Evolutionary conservation across 2,329 filamentous ascomycete species (phyloP).

Genomic region (Proliferodiscus dingleyae): DNA sequence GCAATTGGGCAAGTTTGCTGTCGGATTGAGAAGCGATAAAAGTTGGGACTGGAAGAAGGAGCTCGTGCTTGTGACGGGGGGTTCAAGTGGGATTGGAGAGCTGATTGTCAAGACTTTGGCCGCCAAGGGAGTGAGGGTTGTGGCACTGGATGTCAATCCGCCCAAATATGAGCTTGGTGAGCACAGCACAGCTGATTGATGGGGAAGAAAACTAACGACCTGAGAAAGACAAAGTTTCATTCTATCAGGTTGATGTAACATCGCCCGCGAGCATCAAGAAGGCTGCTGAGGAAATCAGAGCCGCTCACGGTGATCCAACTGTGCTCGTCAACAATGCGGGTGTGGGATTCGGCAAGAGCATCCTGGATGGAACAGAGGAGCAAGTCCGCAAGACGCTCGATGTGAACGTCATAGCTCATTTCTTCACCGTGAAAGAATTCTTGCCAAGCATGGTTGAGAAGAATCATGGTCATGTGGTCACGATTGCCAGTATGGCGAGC

Average conservation of each 20-base stretch:
- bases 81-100: constrained; percentile 65
- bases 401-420: constrained; percentile 48
- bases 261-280: constrained; percentile 32
- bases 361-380: constrained; percentile 41
- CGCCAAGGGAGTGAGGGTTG: constrained; percentile 57
- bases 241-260: constrained; percentile 37
- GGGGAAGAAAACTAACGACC: too few species aligned
- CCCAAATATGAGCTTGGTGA: constrained; percentile 43
- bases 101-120: constrained; percentile 57
- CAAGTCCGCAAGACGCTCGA: constrained; percentile 45
- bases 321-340: constrained; percentile 37
- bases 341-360: constrained; percentile 41
- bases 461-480: constrained; percentile 50
- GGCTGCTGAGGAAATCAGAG: constrained; percentile 39
- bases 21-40: too few species aligned
- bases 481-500: constrained; percentile 48
- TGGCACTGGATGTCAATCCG: constrained; percentile 62
- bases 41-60: constrained; percentile 58
- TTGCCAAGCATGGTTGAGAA: constrained; percentile 44
- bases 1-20: too few species aligned
- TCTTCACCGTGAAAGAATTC: constrained; percentile 46
- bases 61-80: constrained; percentile 67
- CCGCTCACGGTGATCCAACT: constrained; percentile 33
- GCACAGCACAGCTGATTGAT: too few species aligned
- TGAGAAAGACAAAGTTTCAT: constrained; percentile 34